Base-by-base conservation (phyloP, 1,284 basidiomycete species). In the Puccinia polysora region DNA sequence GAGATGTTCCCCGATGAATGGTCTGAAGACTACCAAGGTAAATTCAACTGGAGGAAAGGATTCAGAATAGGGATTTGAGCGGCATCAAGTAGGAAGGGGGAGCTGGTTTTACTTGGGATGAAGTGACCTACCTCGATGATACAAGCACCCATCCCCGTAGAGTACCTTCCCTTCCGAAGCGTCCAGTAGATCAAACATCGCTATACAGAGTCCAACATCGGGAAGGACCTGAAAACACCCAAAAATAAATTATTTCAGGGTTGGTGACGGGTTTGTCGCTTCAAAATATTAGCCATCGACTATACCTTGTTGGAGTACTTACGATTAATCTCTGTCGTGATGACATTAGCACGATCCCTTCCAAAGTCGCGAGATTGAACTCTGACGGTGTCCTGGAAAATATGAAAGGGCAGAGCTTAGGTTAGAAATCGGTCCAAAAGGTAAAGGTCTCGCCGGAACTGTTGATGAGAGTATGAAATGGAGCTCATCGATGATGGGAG, bases 141-240 rank as follows among this genome's bases (percentile, higher is more conserved):
- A 72, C 7, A 72, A 47, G 32, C 70, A 72, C 23, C 70, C 70
- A 45, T 72, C 70, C 10, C 70, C 70, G 30, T 72, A 72, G 0
- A 72, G 70, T 14, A 72, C 62, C 30, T 72, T 72, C 1, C 70
- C 70, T 52, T 72, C 70, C 12, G 60, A 64, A 34, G 62, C 70
- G 58, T 40, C 32, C 28, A 72, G 25, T 20, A 72, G 30, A 34
- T 72, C 60, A 23, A 72, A 64, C 1, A 72, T n/a, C 3, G 50
- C 59, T 18, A 72, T 49, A 30, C 70, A 72, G 20, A 72, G 30
- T 20, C 70, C 70, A 18, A 72, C 25, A 12, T 72, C 70, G 10
- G 70, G 60, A 1, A 72, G 50, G 20, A 72, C 70, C 70, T 72
- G 36, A 28, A 30, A 25, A 50, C 30, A 40, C n/a, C 1, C 8